phyloP scores from a whole-genome alignment of 2,329 filamentous ascomycete species.

The Botrytis hyacinthi region DNA sequence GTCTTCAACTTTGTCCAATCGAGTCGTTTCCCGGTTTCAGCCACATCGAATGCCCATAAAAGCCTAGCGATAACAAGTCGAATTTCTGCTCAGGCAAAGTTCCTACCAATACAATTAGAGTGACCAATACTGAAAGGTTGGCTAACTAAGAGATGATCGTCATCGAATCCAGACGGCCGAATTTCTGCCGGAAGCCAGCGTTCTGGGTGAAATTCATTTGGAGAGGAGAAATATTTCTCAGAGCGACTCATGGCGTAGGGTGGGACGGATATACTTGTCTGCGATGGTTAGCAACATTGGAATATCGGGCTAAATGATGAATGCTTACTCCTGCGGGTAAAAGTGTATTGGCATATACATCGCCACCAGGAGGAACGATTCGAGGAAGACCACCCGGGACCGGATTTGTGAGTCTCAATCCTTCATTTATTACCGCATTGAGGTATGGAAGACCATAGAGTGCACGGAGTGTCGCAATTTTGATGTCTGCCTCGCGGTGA shows the following conservation, averaged over 20 bases:
- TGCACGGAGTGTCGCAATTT: not conserved
- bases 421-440: slow-evolving; percentile 28
- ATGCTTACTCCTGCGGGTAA: not conserved
- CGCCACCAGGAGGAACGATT: slow-evolving; percentile 35
- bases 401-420: slow-evolving; percentile 24
- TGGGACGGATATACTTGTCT: not conserved
- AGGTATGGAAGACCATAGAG: slow-evolving; percentile 14
- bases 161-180: not conserved
- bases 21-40: not conserved
- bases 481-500: not conserved
- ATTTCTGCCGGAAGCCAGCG: slow-evolving; percentile 24
- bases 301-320: not conserved
- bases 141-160: not conserved
- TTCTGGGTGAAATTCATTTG: slow-evolving; percentile 37
- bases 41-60: not conserved
- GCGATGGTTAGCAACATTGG: not conserved
- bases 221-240: not conserved
- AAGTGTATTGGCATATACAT: not conserved
- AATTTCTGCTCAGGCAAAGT: not conserved
- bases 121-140: not conserved
- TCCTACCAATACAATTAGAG: not conserved
- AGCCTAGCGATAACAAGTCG: not conserved
- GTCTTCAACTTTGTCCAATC: not conserved
- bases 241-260: not conserved
- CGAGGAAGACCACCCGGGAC: slow-evolving; percentile 34